Evolutionary conservation across 164 flowering plant species (phyloP).

Genomic region (Umbilicus rupestris): DNA sequence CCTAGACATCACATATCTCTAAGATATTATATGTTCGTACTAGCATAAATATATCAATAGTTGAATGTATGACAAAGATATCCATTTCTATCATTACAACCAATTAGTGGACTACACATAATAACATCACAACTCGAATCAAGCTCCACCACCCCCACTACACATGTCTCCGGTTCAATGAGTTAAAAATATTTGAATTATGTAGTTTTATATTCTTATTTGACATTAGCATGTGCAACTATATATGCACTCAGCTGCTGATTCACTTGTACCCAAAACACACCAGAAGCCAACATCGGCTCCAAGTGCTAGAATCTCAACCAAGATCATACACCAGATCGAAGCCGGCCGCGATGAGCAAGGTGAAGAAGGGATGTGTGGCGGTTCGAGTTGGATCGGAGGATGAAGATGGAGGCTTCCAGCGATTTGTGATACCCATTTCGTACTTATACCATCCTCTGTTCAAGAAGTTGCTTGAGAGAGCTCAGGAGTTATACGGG

Average conservation of each 20-base stretch:
- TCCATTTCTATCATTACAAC: too few relatives aligned
- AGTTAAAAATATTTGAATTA: too few relatives aligned
- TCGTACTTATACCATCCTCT: slow-evolving; percentile 48
- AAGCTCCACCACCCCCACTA: too few relatives aligned
- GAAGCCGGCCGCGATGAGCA: slow-evolving; percentile 10
- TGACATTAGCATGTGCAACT: too few relatives aligned
- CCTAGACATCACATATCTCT: not conserved
- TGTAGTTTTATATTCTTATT: too few relatives aligned
- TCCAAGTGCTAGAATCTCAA: not conserved
- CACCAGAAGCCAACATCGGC: not conserved
- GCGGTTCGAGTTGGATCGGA: slow-evolving; percentile 39
- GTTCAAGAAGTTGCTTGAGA: slow-evolving; percentile 39
- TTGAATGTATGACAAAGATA: too few relatives aligned
- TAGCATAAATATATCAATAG: too few relatives aligned
- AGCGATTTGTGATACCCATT: slow-evolving; percentile 50
- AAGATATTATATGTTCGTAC: too few relatives aligned
- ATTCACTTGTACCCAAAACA: slow-evolving; percentile 2
- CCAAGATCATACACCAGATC: not conserved
- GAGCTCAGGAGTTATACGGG: slow-evolving; percentile 49
- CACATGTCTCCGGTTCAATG: too few relatives aligned
- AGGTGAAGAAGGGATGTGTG: slow-evolving; percentile 42
- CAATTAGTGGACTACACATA: too few relatives aligned
- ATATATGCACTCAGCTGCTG: not conserved
- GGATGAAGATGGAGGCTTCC: slow-evolving; percentile 29
- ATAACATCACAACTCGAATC: too few relatives aligned